These are phyloP conservation scores for Phytophthora fragariae DNA, from an alignment of 352 stramenopile species.

Conservation along the genomic window DNA sequence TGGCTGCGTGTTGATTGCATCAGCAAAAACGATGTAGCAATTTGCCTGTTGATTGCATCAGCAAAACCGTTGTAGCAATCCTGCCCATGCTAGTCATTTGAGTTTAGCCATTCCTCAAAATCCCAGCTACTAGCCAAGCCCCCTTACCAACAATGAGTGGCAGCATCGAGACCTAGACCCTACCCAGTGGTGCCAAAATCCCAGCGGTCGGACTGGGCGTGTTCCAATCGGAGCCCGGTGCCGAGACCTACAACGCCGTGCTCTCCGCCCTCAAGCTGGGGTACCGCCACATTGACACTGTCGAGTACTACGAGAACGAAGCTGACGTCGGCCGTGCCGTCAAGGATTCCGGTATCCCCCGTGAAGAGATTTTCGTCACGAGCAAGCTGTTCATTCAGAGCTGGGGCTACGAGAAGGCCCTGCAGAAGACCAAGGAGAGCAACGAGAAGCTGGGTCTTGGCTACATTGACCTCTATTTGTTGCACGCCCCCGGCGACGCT, in stretches of 20 bases:
- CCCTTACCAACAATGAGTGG: background rate
- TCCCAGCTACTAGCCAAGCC: slow-evolving; percentile 14
- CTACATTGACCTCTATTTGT: slow-evolving; percentile 85
- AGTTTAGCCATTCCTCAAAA: slow-evolving; percentile 19
- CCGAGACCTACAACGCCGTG: slow-evolving; percentile 67
- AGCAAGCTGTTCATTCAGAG: slow-evolving; percentile 73
- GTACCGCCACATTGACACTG: slow-evolving; percentile 92
- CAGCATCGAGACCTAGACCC: slow-evolving; percentile 40
- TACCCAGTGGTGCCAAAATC: slow-evolving; percentile 57
- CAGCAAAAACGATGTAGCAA: background rate
- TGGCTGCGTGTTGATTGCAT: background rate
- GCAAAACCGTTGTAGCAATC: background rate
- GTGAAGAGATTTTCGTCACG: slow-evolving; percentile 85
- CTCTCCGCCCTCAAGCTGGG: slow-evolving; percentile 65
- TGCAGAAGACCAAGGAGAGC: slow-evolving; percentile 54
- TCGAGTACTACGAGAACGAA: slow-evolving; percentile 90
- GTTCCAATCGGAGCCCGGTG: slow-evolving; percentile 54
- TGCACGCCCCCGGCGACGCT: slow-evolving; percentile 67
- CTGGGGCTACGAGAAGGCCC: slow-evolving; percentile 78
- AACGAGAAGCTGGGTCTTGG: slow-evolving; percentile 67
- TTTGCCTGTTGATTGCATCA: too few relatives aligned
- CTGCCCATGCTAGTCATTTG: background rate
- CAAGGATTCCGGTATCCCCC: slow-evolving; percentile 70
- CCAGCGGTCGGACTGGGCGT: slow-evolving; percentile 63
- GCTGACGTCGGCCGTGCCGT: slow-evolving; percentile 80